phyloP scores from a whole-genome alignment of 305 asterid genomes.

The Petunia hybrid region DNA sequence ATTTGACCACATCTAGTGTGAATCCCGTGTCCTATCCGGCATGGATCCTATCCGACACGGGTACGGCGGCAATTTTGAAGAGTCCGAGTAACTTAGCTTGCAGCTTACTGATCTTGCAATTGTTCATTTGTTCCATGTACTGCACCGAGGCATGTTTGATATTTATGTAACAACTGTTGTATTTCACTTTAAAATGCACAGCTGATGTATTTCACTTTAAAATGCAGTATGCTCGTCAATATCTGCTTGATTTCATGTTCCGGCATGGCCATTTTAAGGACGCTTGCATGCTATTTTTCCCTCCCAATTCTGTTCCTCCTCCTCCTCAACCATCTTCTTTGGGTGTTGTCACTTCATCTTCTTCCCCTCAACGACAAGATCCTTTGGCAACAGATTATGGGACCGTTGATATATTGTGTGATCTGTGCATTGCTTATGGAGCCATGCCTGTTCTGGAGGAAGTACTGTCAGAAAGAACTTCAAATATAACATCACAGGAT shows the following conservation, averaged over 20 bases:
- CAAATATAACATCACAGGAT: slow-evolving; percentile 48
- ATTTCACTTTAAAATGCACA: slow-evolving; percentile 51
- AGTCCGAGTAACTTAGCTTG: too few species aligned
- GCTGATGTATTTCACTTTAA: slow-evolving; percentile 35
- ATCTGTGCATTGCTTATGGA: slow-evolving; percentile 81
- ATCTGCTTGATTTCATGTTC: slow-evolving; percentile 92
- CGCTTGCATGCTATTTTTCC: slow-evolving; percentile 88
- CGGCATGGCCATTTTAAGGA: slow-evolving; percentile 91
- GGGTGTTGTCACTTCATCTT: slow-evolving; percentile 69
- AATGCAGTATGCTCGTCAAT: slow-evolving; percentile 92
- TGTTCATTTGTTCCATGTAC: slow-evolving; percentile 21
- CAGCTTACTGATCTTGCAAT: slow-evolving; percentile 22
- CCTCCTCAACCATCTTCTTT: slow-evolving; percentile 69
- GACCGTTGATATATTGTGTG: slow-evolving; percentile 84
- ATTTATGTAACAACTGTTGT: slow-evolving; percentile 25
- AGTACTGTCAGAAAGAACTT: slow-evolving; percentile 66
- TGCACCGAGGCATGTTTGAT: slow-evolving; percentile 19
- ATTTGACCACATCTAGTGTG: too few species aligned
- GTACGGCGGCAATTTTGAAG: too few species aligned
- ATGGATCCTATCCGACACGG: too few species aligned
- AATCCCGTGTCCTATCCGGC: too few species aligned
- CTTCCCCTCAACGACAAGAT: slow-evolving; percentile 94
- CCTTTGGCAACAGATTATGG: slow-evolving; percentile 89
- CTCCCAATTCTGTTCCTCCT: slow-evolving; percentile 74
- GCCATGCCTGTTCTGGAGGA: slow-evolving; percentile 88